phyloP scores from a whole-genome alignment of 306 rosid genomes.

The Cyamopsis tetragonoloba region DNA sequence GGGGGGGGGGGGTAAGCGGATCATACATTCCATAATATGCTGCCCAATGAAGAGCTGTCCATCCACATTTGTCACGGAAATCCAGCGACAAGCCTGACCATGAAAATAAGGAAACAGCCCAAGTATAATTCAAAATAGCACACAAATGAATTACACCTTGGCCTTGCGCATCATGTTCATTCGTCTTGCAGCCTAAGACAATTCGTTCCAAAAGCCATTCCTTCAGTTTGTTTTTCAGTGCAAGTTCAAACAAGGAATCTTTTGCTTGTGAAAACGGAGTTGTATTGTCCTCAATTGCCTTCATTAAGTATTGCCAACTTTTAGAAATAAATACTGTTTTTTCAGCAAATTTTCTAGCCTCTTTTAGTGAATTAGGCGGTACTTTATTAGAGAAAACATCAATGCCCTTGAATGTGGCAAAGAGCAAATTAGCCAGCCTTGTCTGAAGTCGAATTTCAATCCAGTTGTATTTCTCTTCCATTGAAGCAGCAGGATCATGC shows the following conservation, averaged over 20 bases:
- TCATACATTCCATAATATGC: constrained; percentile 77
- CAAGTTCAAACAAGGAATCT: constrained; percentile 54
- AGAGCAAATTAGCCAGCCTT: constrained; percentile 71
- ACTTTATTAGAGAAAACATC: constrained; percentile 50
- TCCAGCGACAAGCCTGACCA: constrained; percentile 76
- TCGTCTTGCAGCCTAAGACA: constrained; percentile 41
- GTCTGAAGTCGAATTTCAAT: constrained; percentile 56
- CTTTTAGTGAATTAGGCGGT: constrained; percentile 44
- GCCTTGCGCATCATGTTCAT: constrained; percentile 72
- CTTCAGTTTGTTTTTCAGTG: constrained; percentile 64
- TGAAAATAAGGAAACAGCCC: constrained; percentile 67
- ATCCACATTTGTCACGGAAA: constrained; percentile 83
- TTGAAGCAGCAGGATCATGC: constrained; percentile 37
- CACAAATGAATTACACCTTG: constrained; percentile 88
- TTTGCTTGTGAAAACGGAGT: constrained; percentile 53
- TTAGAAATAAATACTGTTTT: constrained; percentile 52
- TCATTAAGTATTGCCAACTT: constrained; percentile 51
- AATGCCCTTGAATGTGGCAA: constrained; percentile 57
- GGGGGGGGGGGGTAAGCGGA: neutral
- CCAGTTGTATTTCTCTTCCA: constrained; percentile 52
- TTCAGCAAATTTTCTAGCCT: constrained; percentile 51
- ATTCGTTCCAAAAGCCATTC: constrained; percentile 87
- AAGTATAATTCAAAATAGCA: constrained; percentile 62
- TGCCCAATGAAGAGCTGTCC: constrained; percentile 99
- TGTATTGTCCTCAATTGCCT: constrained; percentile 45